Percentiles rank a stretch among this genome's conserved stretches.
These are phyloP conservation scores for Micromonas pusilla DNA, from an alignment of 139 green algal species.

Conservation along the genomic window DNA sequence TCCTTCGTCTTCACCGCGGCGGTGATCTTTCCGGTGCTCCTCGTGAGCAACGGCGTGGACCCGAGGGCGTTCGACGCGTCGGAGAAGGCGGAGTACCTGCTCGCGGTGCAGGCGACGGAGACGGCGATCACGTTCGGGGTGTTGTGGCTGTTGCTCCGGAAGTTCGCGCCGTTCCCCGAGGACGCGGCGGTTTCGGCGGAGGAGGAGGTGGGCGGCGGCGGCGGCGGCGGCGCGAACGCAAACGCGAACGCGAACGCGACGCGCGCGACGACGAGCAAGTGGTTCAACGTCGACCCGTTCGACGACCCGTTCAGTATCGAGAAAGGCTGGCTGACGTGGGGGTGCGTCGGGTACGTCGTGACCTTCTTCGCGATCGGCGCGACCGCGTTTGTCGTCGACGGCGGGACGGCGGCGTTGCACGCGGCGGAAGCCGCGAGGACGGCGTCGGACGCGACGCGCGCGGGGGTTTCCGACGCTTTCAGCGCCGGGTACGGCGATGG, in stretches of 20 bases:
- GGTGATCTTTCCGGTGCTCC: not conserved
- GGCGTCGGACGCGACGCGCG: not conserved
- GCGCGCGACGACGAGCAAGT: not conserved
- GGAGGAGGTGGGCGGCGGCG: not conserved
- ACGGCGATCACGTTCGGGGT: not conserved
- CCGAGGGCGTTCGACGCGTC: not conserved
- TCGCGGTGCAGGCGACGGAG: constrained; percentile 14
- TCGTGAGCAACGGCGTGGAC: not conserved
- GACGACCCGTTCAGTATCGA: not conserved
- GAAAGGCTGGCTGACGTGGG: constrained; percentile 12
- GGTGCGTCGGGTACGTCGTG: not conserved
- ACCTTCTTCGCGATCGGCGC: constrained; percentile 8
- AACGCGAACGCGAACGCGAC: not conserved
- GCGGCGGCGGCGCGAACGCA: too few species aligned
- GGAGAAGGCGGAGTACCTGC: constrained; percentile 24
- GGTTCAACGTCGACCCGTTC: constrained; percentile 3
- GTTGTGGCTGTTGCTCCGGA: not conserved
- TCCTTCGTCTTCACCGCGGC: constrained; percentile 9
- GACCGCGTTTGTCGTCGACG: not conserved
- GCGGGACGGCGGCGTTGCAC: not conserved
- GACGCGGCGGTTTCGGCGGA: not conserved
- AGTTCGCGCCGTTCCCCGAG: not conserved
- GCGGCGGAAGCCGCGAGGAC: too few species aligned
- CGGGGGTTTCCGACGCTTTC: too few species aligned
- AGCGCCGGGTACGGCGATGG: too few species aligned